phyloP scores from a whole-genome alignment of 2,329 filamentous ascomycete species.

The Onygena corvina region DNA sequence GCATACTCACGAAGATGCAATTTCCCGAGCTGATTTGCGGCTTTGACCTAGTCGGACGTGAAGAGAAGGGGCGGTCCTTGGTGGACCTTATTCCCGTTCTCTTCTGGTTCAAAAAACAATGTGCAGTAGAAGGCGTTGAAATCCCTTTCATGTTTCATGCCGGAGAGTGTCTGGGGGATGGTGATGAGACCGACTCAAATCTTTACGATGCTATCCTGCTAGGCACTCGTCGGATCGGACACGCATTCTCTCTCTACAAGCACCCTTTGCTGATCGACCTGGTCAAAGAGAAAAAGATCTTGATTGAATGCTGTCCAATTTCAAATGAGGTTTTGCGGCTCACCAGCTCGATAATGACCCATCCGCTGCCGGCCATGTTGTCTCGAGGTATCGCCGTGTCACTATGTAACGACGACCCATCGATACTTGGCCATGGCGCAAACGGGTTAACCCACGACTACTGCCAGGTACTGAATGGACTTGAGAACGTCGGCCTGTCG shows the following conservation, averaged over 20 bases:
- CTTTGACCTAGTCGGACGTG: constrained; percentile 82
- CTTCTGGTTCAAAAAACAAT: constrained; percentile 88
- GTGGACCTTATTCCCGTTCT: constrained; percentile 68
- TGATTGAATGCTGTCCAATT: constrained; percentile 82
- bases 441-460: constrained; percentile 84
- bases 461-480: constrained; percentile 87
- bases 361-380: constrained; percentile 52
- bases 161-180: constrained; percentile 73
- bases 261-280: constrained; percentile 82
- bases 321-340: constrained; percentile 78
- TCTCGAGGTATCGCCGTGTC: constrained; percentile 41
- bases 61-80: constrained; percentile 65
- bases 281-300: constrained; percentile 75
- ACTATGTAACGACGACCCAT: constrained; percentile 82
- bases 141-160: constrained; percentile 96
- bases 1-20: constrained; percentile 64
- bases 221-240: constrained; percentile 77
- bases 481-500: constrained; percentile 79
- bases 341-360: constrained; percentile 61
- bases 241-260: constrained; percentile 79
- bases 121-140: constrained; percentile 61
- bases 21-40: constrained; percentile 34
- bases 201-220: constrained; percentile 81
- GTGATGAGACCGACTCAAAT: constrained; percentile 65
- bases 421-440: constrained; percentile 69